These are phyloP conservation scores for Globisporangium paddicum DNA, from an alignment of 352 stramenopile genomes.

Conservation along the genomic window DNA sequence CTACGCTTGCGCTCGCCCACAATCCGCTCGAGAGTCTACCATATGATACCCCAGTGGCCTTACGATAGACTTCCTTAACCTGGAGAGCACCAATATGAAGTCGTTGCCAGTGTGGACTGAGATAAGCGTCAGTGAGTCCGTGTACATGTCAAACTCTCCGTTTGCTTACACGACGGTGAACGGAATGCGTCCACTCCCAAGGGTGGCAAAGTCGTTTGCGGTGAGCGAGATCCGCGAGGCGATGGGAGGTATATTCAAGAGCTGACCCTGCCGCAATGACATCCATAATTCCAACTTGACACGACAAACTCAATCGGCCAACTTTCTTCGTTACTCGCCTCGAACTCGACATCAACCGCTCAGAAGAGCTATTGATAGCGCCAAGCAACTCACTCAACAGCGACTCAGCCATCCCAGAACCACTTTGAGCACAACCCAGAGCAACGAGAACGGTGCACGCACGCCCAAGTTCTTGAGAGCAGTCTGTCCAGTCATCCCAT, in stretches of 20 bases:
- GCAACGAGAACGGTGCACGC: neutral
- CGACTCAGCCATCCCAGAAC: too few relatives aligned
- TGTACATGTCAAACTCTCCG: constrained; percentile 1
- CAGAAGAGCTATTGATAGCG: neutral
- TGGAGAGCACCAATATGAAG: constrained; percentile 15
- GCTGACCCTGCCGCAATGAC: neutral
- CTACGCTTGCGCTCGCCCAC: constrained; percentile 19
- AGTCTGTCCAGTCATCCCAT: neutral
- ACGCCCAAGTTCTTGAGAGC: neutral
- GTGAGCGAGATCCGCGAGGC: constrained; percentile 8
- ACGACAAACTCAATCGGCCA: too few relatives aligned
- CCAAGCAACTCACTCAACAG: neutral
- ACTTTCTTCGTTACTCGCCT: too few relatives aligned
- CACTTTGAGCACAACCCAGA: neutral
- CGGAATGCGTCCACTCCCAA: neutral
- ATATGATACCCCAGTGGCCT: neutral
- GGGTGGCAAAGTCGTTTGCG: neutral
- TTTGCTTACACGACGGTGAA: neutral
- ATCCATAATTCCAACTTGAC: too few relatives aligned
- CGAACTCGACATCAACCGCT: too few relatives aligned
- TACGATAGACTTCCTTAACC: constrained; percentile 15
- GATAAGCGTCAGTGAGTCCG: constrained; percentile 1
- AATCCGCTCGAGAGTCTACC: constrained; percentile 19
- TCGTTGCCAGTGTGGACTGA: constrained; percentile 12
- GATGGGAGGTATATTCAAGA: neutral